Conservation (phyloP, 192 early-diverging fungal genomes). For the Coemansia sp. region DNA sequence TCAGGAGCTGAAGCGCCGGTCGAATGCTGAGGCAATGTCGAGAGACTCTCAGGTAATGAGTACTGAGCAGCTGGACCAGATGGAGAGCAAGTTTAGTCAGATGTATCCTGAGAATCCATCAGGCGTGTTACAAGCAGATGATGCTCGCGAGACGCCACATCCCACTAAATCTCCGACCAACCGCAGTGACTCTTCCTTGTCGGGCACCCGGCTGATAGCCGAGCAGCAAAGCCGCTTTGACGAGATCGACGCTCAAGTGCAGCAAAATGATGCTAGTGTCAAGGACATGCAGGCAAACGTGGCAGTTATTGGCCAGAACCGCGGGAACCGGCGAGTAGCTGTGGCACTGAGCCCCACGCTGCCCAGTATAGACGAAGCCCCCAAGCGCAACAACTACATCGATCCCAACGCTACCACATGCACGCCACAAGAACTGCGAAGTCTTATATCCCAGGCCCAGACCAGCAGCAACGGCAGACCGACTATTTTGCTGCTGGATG, state of each 20-base stretch:
- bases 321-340: not conserved
- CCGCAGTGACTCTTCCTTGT: not conserved
- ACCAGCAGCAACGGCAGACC: constrained; percentile 31
- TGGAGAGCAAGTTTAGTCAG: constrained; percentile 44
- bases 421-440: constrained; percentile 37
- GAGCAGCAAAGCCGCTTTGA: constrained; percentile 25
- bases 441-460: constrained; percentile 37
- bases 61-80: constrained; percentile 47
- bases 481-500: constrained; percentile 69
- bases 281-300: not conserved
- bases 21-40: constrained; percentile 18
- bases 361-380: constrained; percentile 9
- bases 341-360: constrained; percentile 10
- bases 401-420: constrained; percentile 24
- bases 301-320: constrained; percentile 1
- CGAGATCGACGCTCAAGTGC: constrained; percentile 43
- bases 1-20: constrained; percentile 23
- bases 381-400: constrained; percentile 10
- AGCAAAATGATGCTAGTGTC: constrained; percentile 22
- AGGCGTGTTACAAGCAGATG: constrained; percentile 1
- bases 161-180: too few relatives aligned
- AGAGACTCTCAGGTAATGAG: constrained; percentile 4
- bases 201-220: constrained; percentile 7
- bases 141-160: not conserved
- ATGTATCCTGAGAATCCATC: constrained; percentile 31